Evolutionary conservation across 177 flowering plant species (phyloP).

Genomic region (Vitis hybrid): DNA sequence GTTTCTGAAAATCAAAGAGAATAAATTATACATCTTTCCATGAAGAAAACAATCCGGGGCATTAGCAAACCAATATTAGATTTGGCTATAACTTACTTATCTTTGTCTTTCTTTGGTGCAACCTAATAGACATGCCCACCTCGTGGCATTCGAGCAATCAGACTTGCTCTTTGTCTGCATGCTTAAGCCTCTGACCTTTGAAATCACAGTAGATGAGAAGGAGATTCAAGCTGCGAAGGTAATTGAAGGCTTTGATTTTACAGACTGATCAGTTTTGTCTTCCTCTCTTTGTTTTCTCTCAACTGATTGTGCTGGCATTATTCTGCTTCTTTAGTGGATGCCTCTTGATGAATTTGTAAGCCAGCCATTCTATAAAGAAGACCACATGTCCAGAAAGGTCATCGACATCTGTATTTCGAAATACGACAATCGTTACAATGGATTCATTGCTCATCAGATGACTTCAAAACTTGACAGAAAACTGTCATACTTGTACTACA

Average conservation of each 20-base stretch:
- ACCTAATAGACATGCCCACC: conserved; percentile 58
- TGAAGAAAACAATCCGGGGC: background rate
- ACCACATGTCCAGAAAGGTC: conserved; percentile 53
- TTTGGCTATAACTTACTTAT: background rate
- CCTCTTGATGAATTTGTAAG: conserved; percentile 49
- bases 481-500: conserved; percentile 52
- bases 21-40: background rate
- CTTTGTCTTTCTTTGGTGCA: background rate
- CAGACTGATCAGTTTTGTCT: background rate
- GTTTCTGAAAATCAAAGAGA: too few species aligned
- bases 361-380: conserved; percentile 54
- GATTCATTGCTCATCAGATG: conserved; percentile 52
- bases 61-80: background rate
- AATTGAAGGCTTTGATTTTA: background rate
- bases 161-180: conserved; percentile 75
- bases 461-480: conserved; percentile 64
- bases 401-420: conserved; percentile 53
- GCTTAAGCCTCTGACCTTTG: conserved; percentile 53
- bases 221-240: conserved; percentile 82
- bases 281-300: background rate
- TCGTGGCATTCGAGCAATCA: conserved; percentile 64
- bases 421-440: conserved; percentile 36
- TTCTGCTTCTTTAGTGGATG: conserved; percentile 61
- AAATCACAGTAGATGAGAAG: conserved; percentile 52
- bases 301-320: background rate